phyloP scores from a whole-genome alignment of 768 basidiomycete genomes.

The Candolleomyces aberdarensis region DNA sequence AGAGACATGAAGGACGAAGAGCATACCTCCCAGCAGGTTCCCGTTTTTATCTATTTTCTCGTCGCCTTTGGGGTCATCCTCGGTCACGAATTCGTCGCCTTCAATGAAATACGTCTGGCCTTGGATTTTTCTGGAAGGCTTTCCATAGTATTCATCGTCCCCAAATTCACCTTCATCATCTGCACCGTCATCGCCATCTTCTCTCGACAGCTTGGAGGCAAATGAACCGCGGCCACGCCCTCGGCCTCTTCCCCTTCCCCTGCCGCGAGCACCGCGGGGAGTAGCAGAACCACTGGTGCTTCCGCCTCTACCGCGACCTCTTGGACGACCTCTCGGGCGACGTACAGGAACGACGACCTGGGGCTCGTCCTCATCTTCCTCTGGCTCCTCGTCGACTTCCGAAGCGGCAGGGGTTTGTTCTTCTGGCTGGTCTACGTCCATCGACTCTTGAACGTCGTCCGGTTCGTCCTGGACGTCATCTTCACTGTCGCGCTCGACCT shows the following conservation, averaged over 20 bases:
- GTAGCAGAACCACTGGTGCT: slow-evolving; percentile 15
- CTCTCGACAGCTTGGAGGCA: slow-evolving; percentile 14
- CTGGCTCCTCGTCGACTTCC: slow-evolving; percentile 29
- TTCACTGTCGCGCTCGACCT: slow-evolving; percentile 23
- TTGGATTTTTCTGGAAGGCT: slow-evolving; percentile 71
- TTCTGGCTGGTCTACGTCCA: slow-evolving; percentile 32
- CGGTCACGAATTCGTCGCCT: slow-evolving; percentile 85
- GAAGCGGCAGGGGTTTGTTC: slow-evolving; percentile 8
- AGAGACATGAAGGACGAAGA: slow-evolving; percentile 4
- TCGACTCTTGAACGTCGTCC: slow-evolving; percentile 18
- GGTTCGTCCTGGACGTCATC: slow-evolving; percentile 31
- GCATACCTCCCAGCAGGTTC: slow-evolving; percentile 77
- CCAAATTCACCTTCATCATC: slow-evolving; percentile 34
- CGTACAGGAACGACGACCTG: slow-evolving; percentile 26
- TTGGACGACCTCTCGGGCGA: slow-evolving; percentile 21
- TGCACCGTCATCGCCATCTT: slow-evolving; percentile 28
- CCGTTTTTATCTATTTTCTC: slow-evolving; percentile 88
- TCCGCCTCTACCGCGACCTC: slow-evolving; percentile 31
- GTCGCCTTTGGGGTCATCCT: slow-evolving; percentile 83
- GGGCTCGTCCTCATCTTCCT: slow-evolving; percentile 24
- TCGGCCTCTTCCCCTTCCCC: slow-evolving; percentile 35
- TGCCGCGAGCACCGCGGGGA: slow-evolving; percentile 24
- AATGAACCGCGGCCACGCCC: slow-evolving; percentile 18
- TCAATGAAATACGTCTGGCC: slow-evolving; percentile 77
- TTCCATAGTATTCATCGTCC: slow-evolving; percentile 48